These are phyloP conservation scores for Ulmus americana DNA, from an alignment of 331 rosid species.

Conservation along the genomic window DNA sequence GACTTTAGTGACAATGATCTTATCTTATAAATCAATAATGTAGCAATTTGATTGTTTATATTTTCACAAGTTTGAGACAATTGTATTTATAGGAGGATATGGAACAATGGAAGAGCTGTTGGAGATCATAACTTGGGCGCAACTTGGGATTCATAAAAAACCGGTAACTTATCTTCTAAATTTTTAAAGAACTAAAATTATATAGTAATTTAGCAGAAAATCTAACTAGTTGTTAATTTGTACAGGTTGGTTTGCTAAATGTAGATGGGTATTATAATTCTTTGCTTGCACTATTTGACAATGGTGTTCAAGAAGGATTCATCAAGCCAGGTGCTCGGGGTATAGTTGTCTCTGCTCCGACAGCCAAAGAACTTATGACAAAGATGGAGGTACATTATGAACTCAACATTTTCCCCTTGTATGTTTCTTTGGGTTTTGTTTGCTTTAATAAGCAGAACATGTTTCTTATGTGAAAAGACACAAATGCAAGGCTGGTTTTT, in stretches of 20 bases:
- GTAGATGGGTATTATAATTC: constrained; percentile 86
- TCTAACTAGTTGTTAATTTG: constrained; percentile 22
- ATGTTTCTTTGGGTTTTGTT: neutral
- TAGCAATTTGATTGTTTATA: constrained; percentile 8
- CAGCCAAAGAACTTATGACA: constrained; percentile 71
- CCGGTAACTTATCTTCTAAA: constrained; percentile 42
- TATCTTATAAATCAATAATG: neutral
- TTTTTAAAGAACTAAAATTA: constrained; percentile 14
- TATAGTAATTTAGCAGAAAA: neutral
- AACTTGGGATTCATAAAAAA: constrained; percentile 86
- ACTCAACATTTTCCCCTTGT: constrained; percentile 8
- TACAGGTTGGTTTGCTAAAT: constrained; percentile 83
- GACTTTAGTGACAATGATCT: neutral
- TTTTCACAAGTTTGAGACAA: constrained; percentile 9
- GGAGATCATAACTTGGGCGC: constrained; percentile 97
- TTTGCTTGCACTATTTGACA: constrained; percentile 88
- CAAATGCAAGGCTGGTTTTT: constrained; percentile 10
- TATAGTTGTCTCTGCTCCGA: constrained; percentile 75
- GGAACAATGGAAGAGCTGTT: constrained; percentile 96
- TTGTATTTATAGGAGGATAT: constrained; percentile 61
- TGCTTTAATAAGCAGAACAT: neutral
- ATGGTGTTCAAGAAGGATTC: constrained; percentile 89
- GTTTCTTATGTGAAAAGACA: neutral
- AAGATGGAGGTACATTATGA: constrained; percentile 67
- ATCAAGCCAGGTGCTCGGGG: constrained; percentile 75